phyloP scores from a whole-genome alignment of 768 basidiomycete species.

The Strobilomyces confusus region DNA sequence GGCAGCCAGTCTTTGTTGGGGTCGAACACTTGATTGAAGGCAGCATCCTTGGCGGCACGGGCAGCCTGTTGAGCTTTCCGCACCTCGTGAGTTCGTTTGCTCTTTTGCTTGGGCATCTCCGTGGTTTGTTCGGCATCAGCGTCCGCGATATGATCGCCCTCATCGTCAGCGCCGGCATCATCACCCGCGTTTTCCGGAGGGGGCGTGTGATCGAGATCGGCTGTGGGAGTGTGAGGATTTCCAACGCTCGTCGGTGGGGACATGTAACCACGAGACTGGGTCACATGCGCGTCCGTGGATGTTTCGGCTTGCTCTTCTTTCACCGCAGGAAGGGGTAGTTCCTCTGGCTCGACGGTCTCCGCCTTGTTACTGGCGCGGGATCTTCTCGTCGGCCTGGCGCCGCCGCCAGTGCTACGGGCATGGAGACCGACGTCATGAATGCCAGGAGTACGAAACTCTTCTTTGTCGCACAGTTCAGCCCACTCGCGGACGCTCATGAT shows the following conservation, averaged over 20 bases:
- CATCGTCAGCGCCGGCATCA: conserved; percentile 15
- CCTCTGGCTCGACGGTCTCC: conserved; percentile 45
- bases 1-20: conserved; percentile 80
- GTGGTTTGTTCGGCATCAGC: conserved; percentile 26
- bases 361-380: conserved; percentile 42
- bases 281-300: neutral
- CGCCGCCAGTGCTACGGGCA: conserved; percentile 37
- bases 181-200: conserved; percentile 6
- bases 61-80: conserved; percentile 48
- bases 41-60: conserved; percentile 39
- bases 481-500: conserved; percentile 85
- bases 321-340: conserved; percentile 22
- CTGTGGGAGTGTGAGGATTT: conserved; percentile 19
- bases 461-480: conserved; percentile 70
- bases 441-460: conserved; percentile 73
- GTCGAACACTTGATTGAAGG: conserved; percentile 69
- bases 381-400: conserved; percentile 35
- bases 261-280: conserved; percentile 13
- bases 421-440: conserved; percentile 60
- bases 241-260: conserved; percentile 29
- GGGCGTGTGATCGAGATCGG: conserved; percentile 10
- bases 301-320: conserved; percentile 44
- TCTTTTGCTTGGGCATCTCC: conserved; percentile 37
- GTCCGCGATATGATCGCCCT: conserved; percentile 8
- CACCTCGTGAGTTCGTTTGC: conserved; percentile 41